phyloP scores from a whole-genome alignment of 306 rosid species.

The Senna siamea region DNA sequence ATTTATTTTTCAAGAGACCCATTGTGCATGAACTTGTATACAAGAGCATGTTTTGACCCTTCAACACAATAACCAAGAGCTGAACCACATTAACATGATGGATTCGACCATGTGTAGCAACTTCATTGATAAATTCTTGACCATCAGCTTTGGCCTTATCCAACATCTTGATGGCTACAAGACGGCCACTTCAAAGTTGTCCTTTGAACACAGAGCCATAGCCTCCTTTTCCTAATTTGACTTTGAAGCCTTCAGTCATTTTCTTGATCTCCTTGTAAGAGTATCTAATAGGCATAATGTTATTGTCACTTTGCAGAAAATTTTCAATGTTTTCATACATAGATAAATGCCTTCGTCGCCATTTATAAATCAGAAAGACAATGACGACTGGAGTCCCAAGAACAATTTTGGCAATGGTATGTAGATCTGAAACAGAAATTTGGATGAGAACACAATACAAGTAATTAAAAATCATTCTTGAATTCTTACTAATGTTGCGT shows the following conservation, averaged over 20 bases:
- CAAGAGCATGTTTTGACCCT: slow-evolving; percentile 14
- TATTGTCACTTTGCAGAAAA: not conserved
- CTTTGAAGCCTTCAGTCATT: slow-evolving; percentile 16
- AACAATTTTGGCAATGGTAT: not conserved
- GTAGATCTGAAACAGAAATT: not conserved
- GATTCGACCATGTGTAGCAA: slow-evolving; percentile 37
- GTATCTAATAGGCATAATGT: not conserved
- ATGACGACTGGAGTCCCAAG: not conserved
- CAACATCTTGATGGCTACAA: slow-evolving; percentile 37
- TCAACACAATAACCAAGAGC: not conserved
- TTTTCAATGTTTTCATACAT: not conserved
- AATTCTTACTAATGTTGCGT: too few relatives aligned
- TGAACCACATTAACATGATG: slow-evolving; percentile 41
- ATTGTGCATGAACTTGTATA: slow-evolving; percentile 31
- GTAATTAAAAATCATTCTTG: too few relatives aligned
- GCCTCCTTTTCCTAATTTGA: slow-evolving; percentile 23
- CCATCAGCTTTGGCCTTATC: slow-evolving; percentile 27
- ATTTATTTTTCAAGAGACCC: slow-evolving; percentile 33
- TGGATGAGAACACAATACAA: not conserved
- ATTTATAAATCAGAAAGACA: not conserved
- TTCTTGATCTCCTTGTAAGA: slow-evolving; percentile 31
- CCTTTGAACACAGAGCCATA: slow-evolving; percentile 41
- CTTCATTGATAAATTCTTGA: slow-evolving; percentile 32
- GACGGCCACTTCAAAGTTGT: slow-evolving; percentile 19
- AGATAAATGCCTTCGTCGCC: not conserved